These are phyloP conservation scores for Aspergillus spinulosporus DNA, from an alignment of 2,329 filamentous ascomycete genomes.

Conservation along the genomic window DNA sequence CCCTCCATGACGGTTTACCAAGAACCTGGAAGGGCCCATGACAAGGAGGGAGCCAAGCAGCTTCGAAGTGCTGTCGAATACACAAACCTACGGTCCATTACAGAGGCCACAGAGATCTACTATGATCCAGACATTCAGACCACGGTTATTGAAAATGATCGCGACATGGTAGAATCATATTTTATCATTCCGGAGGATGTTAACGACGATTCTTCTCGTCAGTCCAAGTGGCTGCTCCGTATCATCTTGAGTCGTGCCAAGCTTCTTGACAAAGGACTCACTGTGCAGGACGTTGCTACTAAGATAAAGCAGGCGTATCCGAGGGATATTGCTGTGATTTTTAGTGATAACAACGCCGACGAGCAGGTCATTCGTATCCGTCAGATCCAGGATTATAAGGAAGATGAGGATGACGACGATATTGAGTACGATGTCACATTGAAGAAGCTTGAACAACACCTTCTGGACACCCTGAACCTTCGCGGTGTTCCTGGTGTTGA, in stretches of 20 bases:
- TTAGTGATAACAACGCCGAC: slow-evolving; percentile 97
- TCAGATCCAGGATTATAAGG: slow-evolving; percentile 68
- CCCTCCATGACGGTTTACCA: slow-evolving; percentile 95
- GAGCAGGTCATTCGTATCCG: slow-evolving; percentile 92
- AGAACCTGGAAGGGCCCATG: slow-evolving; percentile 58
- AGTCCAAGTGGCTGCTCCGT: slow-evolving; percentile 94
- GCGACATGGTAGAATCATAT: slow-evolving; percentile 94
- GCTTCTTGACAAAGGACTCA: slow-evolving; percentile 85
- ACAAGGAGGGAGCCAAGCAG: slow-evolving; percentile 78
- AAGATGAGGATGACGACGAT: slow-evolving; percentile 71
- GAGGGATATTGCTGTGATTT: slow-evolving; percentile 84
- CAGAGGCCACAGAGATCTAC: slow-evolving; percentile 90
- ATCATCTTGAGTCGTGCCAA: slow-evolving; percentile 91
- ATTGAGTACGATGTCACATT: slow-evolving; percentile 89
- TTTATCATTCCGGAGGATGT: slow-evolving; percentile 90
- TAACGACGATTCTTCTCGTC: slow-evolving; percentile 59
- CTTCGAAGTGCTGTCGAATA: slow-evolving; percentile 91
- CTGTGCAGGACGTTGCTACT: slow-evolving; percentile 84
- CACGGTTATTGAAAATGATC: slow-evolving; percentile 83
- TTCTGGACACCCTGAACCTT: slow-evolving; percentile 86
- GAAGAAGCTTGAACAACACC: slow-evolving; percentile 85
- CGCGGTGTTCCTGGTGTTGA: slow-evolving; percentile 88
- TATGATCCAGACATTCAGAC: slow-evolving; percentile 88
- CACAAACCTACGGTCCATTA: slow-evolving; percentile 88
- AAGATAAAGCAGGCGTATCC: slow-evolving; percentile 88